These are phyloP conservation scores for Bondarzewia mesenterica DNA, from an alignment of 1,284 basidiomycete species.

Conservation along the genomic window DNA sequence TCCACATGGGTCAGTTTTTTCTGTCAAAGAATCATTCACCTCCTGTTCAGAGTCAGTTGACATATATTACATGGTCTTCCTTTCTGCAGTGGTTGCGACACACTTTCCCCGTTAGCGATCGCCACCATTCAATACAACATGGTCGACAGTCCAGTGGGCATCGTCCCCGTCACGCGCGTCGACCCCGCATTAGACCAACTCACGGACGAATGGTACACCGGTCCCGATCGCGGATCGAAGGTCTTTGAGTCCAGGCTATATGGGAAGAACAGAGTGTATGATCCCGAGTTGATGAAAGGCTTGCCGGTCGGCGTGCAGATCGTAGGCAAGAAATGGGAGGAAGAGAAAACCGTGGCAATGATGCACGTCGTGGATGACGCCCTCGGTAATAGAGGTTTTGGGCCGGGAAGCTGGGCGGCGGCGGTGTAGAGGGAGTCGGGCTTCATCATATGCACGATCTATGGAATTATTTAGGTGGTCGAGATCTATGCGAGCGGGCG, in stretches of 20 bases:
- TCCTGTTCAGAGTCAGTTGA: too few relatives aligned
- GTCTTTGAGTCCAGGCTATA: slow-evolving; percentile 59
- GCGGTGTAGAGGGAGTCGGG: slow-evolving; percentile 1
- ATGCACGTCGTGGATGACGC: slow-evolving; percentile 77
- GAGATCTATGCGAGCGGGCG: too few relatives aligned
- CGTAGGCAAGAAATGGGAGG: slow-evolving; percentile 72
- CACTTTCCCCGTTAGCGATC: slow-evolving; percentile 32
- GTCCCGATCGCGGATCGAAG: slow-evolving; percentile 36
- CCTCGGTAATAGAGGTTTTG: slow-evolving; percentile 49
- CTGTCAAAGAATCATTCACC: not conserved
- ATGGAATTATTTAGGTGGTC: too few relatives aligned
- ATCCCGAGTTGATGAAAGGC: slow-evolving; percentile 66
- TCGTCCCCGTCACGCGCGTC: slow-evolving; percentile 76
- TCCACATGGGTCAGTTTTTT: slow-evolving; percentile 39
- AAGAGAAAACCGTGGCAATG: slow-evolving; percentile 78
- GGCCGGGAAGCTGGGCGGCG: slow-evolving; percentile 30
- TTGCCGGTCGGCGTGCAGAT: slow-evolving; percentile 83
- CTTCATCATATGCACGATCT: too few relatives aligned
- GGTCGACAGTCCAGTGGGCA: slow-evolving; percentile 69
- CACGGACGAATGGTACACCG: slow-evolving; percentile 48
- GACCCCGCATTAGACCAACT: slow-evolving; percentile 54
- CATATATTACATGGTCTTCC: too few relatives aligned
- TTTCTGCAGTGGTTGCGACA: not conserved
- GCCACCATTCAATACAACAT: slow-evolving; percentile 64
- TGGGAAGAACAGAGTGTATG: slow-evolving; percentile 43